Evolutionary conservation across 2,329 filamentous ascomycete genomes (phyloP), one percentile per base, ranked within the genome.

Genomic region (Penicillium brevicompactum): DNA sequence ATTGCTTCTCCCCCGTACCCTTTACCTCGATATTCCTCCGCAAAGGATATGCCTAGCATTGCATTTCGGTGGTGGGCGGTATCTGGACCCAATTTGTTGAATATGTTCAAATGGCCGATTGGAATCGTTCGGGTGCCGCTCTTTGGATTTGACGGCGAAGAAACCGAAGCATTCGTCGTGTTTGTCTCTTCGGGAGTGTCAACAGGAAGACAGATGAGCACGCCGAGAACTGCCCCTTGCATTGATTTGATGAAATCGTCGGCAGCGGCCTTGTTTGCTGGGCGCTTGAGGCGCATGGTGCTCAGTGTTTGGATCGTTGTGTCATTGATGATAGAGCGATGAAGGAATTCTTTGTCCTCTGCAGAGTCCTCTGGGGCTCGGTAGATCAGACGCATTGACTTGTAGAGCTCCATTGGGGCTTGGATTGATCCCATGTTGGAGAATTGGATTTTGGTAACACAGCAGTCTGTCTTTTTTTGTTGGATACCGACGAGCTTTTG

Each of bases 1-100:
- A 60, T 59, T 13, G 58, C 56, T 45, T 60, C 58, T 8, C 56
- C 51, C 5, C 58, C 58, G 30, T 54, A 59, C 8, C 58, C 58
- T 5, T 46, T 30, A 0, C 49, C 47, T 2, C 50, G 56, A 9
- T 44, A 47, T 5, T 22, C 46, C 10, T 44, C 22, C 2, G 44
- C 50, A 18, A 59, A 44, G 1, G 53, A 55, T 8, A 60, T 41
- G 11, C 46, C 47, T 18, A 54, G 14, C 46, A 22, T 51, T 4
- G 42, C 41, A 27, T 46, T 41, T 31, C 52, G 46, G 43, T 54
- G 52, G 14, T 54, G 52, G 2, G 32, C n/a, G 3, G 7, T 16
- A 8, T 27, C 21, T 10, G 24, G 18, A 3, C 41, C 47, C 7
- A 9, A 4, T 3, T 8, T 2, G 14, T 14, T 46, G 47, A 41